Evolutionary conservation across 768 basidiomycete species (phyloP).

Genomic region (Calvatia gigantea): DNA sequence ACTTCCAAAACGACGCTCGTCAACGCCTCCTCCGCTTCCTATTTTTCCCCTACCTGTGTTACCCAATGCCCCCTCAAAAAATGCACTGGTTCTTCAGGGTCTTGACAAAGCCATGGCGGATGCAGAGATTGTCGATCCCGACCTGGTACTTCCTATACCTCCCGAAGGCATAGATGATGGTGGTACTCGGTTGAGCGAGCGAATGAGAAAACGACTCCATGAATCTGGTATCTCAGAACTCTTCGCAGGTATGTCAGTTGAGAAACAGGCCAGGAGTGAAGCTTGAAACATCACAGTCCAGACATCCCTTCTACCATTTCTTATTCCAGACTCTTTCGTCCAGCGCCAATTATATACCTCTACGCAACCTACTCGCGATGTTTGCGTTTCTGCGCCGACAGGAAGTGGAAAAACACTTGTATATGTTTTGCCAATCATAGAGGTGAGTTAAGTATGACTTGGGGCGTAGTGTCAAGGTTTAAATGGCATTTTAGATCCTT

Average conservation of each 20-base stretch:
- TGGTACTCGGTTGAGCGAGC: slow-evolving; percentile 52
- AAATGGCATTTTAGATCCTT: slow-evolving; percentile 50
- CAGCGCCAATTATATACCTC: slow-evolving; percentile 59
- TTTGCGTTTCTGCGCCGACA: slow-evolving; percentile 95
- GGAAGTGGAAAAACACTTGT: slow-evolving; percentile 97
- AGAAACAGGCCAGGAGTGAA: background rate
- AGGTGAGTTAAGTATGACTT: slow-evolving; percentile 41
- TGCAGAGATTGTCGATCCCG: slow-evolving; percentile 67
- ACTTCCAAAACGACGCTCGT: background rate
- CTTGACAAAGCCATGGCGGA: slow-evolving; percentile 69
- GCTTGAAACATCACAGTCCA: slow-evolving; percentile 62
- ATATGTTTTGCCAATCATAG: slow-evolving; percentile 91
- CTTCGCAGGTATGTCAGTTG: slow-evolving; percentile 69
- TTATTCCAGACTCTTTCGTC: slow-evolving; percentile 46
- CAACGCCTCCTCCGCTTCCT: slow-evolving; percentile 35
- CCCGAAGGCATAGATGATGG: slow-evolving; percentile 35
- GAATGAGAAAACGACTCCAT: slow-evolving; percentile 56
- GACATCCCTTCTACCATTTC: slow-evolving; percentile 79
- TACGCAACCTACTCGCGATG: slow-evolving; percentile 65
- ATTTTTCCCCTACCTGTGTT: slow-evolving; percentile 65
- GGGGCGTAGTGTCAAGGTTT: background rate
- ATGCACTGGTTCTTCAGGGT: slow-evolving; percentile 72
- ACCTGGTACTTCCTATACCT: slow-evolving; percentile 41
- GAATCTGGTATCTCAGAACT: slow-evolving; percentile 83
- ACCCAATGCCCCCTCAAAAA: slow-evolving; percentile 68